phyloP scores from a whole-genome alignment of 495 filamentous ascomycete genomes.

The Aspergillus sparsus region DNA sequence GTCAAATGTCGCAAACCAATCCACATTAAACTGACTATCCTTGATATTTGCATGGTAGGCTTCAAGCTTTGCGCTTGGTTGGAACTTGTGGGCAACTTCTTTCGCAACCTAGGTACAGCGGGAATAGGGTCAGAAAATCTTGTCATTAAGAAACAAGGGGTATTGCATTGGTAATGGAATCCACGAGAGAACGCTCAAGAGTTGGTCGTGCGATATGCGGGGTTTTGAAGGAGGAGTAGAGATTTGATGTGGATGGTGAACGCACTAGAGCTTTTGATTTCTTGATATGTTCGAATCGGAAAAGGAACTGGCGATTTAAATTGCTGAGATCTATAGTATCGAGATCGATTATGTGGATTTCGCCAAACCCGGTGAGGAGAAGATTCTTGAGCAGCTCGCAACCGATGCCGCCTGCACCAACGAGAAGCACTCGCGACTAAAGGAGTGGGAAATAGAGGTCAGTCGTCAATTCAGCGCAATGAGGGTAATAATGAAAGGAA shows the following conservation, averaged over 20 bases:
- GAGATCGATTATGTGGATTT: conserved; percentile 94
- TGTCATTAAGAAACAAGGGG: not conserved
- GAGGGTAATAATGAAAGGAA: not conserved
- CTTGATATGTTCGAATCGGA: conserved; percentile 96
- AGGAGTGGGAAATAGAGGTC: conserved; percentile 16
- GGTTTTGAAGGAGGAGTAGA: not conserved
- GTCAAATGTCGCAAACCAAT: conserved; percentile 82
- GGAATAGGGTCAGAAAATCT: conserved; percentile 25
- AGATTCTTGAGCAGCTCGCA: conserved; percentile 98
- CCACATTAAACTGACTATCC: conserved; percentile 83
- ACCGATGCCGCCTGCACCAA: conserved; percentile 95
- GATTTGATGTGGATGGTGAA: conserved; percentile 10
- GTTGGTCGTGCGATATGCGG: not conserved
- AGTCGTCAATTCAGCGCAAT: conserved; percentile 9
- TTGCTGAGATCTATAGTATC: conserved; percentile 99
- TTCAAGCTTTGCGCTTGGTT: conserved; percentile 82
- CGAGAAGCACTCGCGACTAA: conserved; percentile 87
- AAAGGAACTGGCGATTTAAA: conserved; percentile 96
- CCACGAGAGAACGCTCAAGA: too few species aligned
- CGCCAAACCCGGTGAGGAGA: conserved; percentile 87
- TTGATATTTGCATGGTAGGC: conserved; percentile 97
- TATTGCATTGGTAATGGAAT: too few species aligned
- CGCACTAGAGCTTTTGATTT: conserved; percentile 92
- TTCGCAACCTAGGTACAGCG: conserved; percentile 75
- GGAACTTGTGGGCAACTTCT: conserved; percentile 88